Conservation (phyloP, 2,329 filamentous ascomycete genomes). For the Cryphonectria japonica region DNA sequence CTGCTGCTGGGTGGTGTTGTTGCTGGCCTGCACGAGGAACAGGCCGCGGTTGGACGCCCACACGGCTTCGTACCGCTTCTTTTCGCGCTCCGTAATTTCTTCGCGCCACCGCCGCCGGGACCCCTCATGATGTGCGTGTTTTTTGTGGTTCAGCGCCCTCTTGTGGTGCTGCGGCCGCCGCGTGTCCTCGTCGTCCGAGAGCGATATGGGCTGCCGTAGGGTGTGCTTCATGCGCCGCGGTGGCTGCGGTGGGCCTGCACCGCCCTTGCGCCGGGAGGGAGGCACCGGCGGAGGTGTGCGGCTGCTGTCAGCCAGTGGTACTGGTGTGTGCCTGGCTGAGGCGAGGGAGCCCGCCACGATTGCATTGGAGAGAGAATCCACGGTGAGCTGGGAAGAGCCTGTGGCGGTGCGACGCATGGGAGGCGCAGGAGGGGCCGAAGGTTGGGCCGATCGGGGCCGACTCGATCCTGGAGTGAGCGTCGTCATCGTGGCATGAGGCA, state of each 20-base stretch:
- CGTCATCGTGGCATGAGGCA: slow-evolving; percentile 10
- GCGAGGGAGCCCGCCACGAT: slow-evolving; percentile 77
- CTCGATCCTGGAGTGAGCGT: slow-evolving; percentile 30
- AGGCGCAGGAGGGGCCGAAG: slow-evolving; percentile 16
- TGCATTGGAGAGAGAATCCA: slow-evolving; percentile 71
- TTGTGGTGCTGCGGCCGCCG: slow-evolving; percentile 56
- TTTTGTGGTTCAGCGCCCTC: slow-evolving; percentile 55
- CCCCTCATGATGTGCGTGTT: slow-evolving; percentile 78
- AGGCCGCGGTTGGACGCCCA: slow-evolving; percentile 81
- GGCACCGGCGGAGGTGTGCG: slow-evolving; percentile 44
- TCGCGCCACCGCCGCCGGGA: slow-evolving; percentile 78
- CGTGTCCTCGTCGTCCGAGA: slow-evolving; percentile 58
- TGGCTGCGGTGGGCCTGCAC: slow-evolving; percentile 48
- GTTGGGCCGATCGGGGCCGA: slow-evolving; percentile 24
- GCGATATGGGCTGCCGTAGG: slow-evolving; percentile 59
- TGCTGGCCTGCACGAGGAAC: slow-evolving; percentile 41
- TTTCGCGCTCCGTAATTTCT: slow-evolving; percentile 69
- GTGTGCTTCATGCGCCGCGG: slow-evolving; percentile 65
- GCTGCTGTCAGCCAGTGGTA: slow-evolving; percentile 31
- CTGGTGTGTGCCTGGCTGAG: slow-evolving; percentile 56
- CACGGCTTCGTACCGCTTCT: slow-evolving; percentile 81
- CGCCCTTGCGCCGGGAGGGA: slow-evolving; percentile 40
- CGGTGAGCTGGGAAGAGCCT: slow-evolving; percentile 44
- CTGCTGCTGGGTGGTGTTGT: slow-evolving; percentile 25
- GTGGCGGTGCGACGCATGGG: slow-evolving; percentile 28